These are phyloP conservation scores for Aspergillus cejpii DNA, from an alignment of 2,329 filamentous ascomycete species.

Conservation along the genomic window DNA sequence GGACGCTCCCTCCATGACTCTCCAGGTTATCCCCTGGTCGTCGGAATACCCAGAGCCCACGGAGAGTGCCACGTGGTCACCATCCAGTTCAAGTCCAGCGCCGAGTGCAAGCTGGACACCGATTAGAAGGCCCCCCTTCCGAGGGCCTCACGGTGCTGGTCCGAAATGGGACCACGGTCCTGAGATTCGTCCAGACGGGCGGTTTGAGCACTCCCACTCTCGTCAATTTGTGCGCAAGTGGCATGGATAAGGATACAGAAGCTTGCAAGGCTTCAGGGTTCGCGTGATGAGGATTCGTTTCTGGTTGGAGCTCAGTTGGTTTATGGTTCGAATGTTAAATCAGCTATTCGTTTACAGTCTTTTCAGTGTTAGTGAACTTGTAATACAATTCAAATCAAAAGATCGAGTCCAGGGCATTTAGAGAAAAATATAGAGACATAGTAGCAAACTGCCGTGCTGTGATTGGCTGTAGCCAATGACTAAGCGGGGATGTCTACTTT, in stretches of 20 bases:
- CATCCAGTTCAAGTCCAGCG: not conserved
- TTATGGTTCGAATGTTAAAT: constrained; percentile 16
- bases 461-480: not conserved
- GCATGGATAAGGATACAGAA: not conserved
- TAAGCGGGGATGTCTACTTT: not conserved
- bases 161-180: not conserved
- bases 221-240: not conserved
- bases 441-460: not conserved
- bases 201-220: not conserved
- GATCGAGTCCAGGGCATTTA: too few species aligned
- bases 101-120: not conserved
- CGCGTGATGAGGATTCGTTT: not conserved
- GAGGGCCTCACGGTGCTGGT: not conserved
- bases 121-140: not conserved
- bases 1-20: not conserved
- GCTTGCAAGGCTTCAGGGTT: not conserved
- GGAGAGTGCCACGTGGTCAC: not conserved
- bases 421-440: not conserved
- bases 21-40: not conserved
- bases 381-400: not conserved
- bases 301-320: not conserved
- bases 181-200: not conserved
- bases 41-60: not conserved
- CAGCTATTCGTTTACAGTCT: constrained; percentile 11
- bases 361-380: not conserved